Conservation (phyloP, 352 stramenopile genomes). For the Phytophthora podocarpi region DNA sequence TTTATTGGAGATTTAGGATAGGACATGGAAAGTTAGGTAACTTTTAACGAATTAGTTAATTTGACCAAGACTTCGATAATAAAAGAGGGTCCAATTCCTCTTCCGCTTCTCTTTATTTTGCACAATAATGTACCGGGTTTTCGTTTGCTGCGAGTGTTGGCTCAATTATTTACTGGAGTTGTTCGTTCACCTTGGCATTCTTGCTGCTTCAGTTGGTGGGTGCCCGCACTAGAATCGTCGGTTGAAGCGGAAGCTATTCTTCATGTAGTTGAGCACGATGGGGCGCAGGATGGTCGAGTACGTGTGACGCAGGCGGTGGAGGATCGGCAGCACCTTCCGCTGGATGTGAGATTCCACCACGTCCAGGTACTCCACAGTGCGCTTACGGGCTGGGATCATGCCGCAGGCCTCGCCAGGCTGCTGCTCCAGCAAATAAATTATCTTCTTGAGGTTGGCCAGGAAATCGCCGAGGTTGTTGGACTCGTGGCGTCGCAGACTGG, state of each 20-base stretch:
- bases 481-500: conserved; percentile 73
- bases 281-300: conserved; percentile 82
- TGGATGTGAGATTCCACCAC: conserved; percentile 86
- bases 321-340: conserved; percentile 82
- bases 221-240: conserved; percentile 36
- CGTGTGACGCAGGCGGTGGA: conserved; percentile 75
- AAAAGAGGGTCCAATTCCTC: conserved; percentile 4
- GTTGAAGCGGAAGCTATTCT: conserved; percentile 65
- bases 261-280: conserved; percentile 80
- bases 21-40: too few species aligned
- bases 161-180: conserved; percentile 13
- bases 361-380: conserved; percentile 78
- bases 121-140: conserved; percentile 14
- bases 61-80: too few species aligned
- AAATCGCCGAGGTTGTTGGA: conserved; percentile 86
- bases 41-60: too few species aligned
- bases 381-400: conserved; percentile 77
- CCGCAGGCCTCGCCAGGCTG: conserved; percentile 71
- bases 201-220: neutral
- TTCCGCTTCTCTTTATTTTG: conserved; percentile 20
- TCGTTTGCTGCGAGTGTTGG: conserved; percentile 6
- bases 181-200: neutral
- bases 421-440: conserved; percentile 91
- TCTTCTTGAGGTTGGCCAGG: conserved; percentile 86
- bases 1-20: too few species aligned